These are phyloP conservation scores for Phytophthora kernoviae DNA, from an alignment of 352 stramenopile genomes.

Conservation along the genomic window DNA sequence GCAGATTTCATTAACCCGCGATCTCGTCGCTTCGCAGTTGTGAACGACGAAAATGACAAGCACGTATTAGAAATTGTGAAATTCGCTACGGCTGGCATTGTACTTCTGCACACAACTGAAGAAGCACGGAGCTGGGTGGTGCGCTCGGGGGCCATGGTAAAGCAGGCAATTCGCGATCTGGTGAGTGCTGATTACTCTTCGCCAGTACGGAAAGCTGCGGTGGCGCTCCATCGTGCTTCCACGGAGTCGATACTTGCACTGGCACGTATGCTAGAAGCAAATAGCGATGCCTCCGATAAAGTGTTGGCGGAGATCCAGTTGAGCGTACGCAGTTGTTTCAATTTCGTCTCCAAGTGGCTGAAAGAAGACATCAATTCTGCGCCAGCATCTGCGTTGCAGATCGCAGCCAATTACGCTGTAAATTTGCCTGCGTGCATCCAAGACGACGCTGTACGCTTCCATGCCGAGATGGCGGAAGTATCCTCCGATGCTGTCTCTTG, in stretches of 20 bases:
- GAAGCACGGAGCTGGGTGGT: conserved; percentile 39
- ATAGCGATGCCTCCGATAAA: conserved; percentile 1
- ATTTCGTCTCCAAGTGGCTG: conserved; percentile 46
- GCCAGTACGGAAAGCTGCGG: conserved; percentile 34
- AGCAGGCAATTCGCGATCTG: conserved; percentile 42
- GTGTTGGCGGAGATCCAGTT: conserved; percentile 23
- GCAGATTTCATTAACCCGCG: conserved; percentile 19
- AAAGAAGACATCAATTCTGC: conserved; percentile 40
- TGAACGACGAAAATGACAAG: conserved; percentile 25
- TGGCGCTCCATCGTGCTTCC: conserved; percentile 46
- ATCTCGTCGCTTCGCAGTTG: conserved; percentile 16
- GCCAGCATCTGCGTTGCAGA: conserved; percentile 46
- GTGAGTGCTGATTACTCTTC: conserved; percentile 20
- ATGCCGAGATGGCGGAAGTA: conserved; percentile 36
- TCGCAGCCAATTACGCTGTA: conserved; percentile 41
- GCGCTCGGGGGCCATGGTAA: conserved; percentile 38
- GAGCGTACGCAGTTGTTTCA: conserved; percentile 34
- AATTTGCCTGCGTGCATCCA: conserved; percentile 37
- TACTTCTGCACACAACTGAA: conserved; percentile 56
- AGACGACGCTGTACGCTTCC: conserved; percentile 37
- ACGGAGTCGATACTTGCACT: conserved; percentile 48
- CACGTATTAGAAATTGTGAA: conserved; percentile 45
- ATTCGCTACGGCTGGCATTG: conserved; percentile 51
- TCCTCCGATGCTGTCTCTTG: conserved; percentile 24
- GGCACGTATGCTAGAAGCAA: conserved; percentile 32